Percentiles rank a stretch among this genome's conserved stretches.
Conservation (phyloP, 2,329 filamentous ascomycete species). For the Scleromitrula shiraiana region DNA sequence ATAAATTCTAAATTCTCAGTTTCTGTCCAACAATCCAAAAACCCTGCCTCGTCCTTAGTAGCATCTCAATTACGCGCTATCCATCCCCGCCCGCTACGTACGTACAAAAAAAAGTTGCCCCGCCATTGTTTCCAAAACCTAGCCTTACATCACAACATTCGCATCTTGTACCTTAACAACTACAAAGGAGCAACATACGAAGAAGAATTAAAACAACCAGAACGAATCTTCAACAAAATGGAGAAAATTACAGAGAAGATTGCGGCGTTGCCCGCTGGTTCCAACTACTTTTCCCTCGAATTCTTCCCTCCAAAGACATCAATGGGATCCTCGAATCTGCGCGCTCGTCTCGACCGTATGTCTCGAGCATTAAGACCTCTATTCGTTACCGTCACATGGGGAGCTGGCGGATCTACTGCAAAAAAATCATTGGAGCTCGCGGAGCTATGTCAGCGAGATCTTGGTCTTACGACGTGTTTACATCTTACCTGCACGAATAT, state of each 20-base stretch:
- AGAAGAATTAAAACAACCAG: neutral
- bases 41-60: too few relatives aligned
- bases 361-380: constrained; percentile 80
- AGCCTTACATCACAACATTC: neutral
- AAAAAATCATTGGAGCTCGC: constrained; percentile 88
- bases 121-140: neutral
- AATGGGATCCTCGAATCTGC: constrained; percentile 91
- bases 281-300: constrained; percentile 90
- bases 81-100: neutral
- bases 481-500: constrained; percentile 98
- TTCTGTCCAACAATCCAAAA: too few relatives aligned
- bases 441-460: constrained; percentile 86
- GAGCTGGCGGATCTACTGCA: constrained; percentile 86
- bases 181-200: neutral
- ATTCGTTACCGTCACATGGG: constrained; percentile 98
- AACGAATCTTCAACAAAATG: constrained; percentile 15
- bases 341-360: constrained; percentile 91
- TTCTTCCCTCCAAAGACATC: constrained; percentile 98
- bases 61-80: too few relatives aligned
- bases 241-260: constrained; percentile 95
- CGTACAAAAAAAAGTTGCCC: neutral
- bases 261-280: constrained; percentile 72
- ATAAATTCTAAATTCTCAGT: too few relatives aligned
- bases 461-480: constrained; percentile 88
- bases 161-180: neutral